These are phyloP conservation scores for Fusarium drepaniforme DNA, from an alignment of 2,329 filamentous ascomycete species.

Conservation along the genomic window DNA sequence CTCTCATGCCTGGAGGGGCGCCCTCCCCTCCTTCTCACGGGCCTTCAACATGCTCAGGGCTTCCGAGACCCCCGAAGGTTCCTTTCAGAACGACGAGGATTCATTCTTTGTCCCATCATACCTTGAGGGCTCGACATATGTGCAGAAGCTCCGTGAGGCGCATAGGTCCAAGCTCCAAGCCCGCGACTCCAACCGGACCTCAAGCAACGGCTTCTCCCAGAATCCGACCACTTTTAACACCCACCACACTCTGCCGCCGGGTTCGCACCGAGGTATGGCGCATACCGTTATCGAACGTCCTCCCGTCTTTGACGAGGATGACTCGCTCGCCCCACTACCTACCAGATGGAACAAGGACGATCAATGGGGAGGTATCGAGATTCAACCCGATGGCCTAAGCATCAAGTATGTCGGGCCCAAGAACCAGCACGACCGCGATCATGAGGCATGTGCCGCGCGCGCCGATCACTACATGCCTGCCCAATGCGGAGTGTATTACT, in stretches of 20 bases:
- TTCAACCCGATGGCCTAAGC: conserved; percentile 79
- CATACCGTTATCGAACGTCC: conserved; percentile 87
- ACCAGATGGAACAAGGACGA: conserved; percentile 86
- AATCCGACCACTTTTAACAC: conserved; percentile 61
- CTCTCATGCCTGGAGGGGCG: conserved; percentile 42
- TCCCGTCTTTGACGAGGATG: conserved; percentile 70
- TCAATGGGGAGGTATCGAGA: conserved; percentile 78
- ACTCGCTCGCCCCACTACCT: conserved; percentile 75
- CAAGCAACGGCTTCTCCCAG: conserved; percentile 41
- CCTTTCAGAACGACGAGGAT: conserved; percentile 46
- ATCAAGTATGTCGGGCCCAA: conserved; percentile 69
- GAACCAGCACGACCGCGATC: conserved; percentile 63
- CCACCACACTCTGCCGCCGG: conserved; percentile 54
- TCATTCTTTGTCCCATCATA: conserved; percentile 88
- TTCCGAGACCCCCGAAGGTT: conserved; percentile 44
- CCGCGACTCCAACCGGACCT: conserved; percentile 56
- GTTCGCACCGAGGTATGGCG: conserved; percentile 79
- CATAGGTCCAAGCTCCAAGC: conserved; percentile 70
- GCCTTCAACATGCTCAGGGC: conserved; percentile 64
- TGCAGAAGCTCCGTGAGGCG: conserved; percentile 79
- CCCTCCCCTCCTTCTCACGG: conserved; percentile 62
- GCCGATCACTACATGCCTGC: conserved; percentile 88
- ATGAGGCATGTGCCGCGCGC: conserved; percentile 86
- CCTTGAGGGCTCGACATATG: conserved; percentile 81
- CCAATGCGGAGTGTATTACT: conserved; percentile 96